Base-by-base conservation (phyloP, 2,329 filamentous ascomycete genomes). In the Phyllosticta citrichinensis region DNA sequence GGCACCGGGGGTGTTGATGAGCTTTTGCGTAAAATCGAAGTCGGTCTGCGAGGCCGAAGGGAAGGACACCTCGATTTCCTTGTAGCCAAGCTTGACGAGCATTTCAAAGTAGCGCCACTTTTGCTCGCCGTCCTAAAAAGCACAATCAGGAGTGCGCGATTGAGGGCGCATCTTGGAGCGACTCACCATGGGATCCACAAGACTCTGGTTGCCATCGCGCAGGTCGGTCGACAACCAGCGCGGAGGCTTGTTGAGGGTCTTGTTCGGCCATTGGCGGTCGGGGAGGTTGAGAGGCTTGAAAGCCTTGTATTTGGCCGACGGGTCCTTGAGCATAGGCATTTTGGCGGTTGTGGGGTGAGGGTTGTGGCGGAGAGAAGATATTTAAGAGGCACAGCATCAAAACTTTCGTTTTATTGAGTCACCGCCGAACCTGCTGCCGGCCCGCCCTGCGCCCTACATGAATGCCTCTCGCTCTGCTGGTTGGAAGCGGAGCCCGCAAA, bases 21-120 rank as follows among this genome's bases (percentile, higher is more conserved):
- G 80, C 69, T 87, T 85, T 66, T 91, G 83, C 51, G 91, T 96
- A 72, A 97, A 97, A 79, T 96, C 90, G 79, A 92, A 97, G 77
- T 97, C 94, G 70, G 89, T 96, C 72, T 96, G 88, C 50, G 91
- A 96, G 14, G 93, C 91, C 0, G 91, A 96, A 56, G 93, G 93
- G 77, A 96, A 97, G 4, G 92, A 94, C 20, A 97, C 88, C 73
- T 97, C 93, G 66, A 97, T 97, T 77, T 97, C 93, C 78, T 97
- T 97, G 82, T 95, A 97, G 68, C 94, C 93, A 56, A 97, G 82
- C 64, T 93, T 86, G 69, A 87, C 85, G 59, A 97, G 84, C 91
- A 96, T 95, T 76, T 92, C 87, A 81, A 97, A 97, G 81, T 92
- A 97, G 64, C 82, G 81, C 85, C 88, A 94, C 78, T 97, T 97